Conservation (phyloP, 179 eudicot genomes). For the Silene coronaria region DNA sequence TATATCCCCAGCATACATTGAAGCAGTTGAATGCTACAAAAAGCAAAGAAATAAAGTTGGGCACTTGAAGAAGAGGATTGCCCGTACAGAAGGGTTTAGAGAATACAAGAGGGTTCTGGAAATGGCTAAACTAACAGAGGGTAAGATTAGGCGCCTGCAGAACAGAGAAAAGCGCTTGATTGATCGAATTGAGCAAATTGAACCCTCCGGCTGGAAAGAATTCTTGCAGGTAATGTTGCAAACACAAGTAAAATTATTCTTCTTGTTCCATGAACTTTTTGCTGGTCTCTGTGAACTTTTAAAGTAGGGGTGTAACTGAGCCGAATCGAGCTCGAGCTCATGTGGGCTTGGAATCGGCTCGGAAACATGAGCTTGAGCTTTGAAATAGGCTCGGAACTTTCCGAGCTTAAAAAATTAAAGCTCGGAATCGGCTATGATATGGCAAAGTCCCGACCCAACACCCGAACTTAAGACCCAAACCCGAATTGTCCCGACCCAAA, state of each 20-base stretch:
- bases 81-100: constrained; percentile 82
- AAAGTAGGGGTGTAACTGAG: too few species aligned
- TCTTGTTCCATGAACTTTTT: constrained; percentile 1
- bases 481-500: too few species aligned
- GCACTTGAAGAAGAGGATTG: constrained; percentile 75
- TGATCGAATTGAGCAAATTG: constrained; percentile 81
- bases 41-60: constrained; percentile 85
- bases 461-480: too few species aligned
- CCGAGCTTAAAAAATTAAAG: too few species aligned
- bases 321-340: too few species aligned
- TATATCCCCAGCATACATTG: constrained; percentile 57
- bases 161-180: constrained; percentile 66
- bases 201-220: constrained; percentile 99
- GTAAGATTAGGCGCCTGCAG: constrained; percentile 76
- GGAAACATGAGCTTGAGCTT: too few species aligned
- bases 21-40: constrained; percentile 69
- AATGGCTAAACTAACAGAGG: constrained; percentile 61
- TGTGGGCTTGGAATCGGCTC: too few species aligned
- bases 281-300: background rate
- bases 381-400: too few species aligned
- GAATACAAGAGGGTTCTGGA: constrained; percentile 82
- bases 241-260: background rate
- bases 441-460: too few species aligned
- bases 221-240: constrained; percentile 71
- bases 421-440: too few species aligned